Evolutionary conservation across 306 rosid species (phyloP).

Genomic region (Rosa rugosa): DNA sequence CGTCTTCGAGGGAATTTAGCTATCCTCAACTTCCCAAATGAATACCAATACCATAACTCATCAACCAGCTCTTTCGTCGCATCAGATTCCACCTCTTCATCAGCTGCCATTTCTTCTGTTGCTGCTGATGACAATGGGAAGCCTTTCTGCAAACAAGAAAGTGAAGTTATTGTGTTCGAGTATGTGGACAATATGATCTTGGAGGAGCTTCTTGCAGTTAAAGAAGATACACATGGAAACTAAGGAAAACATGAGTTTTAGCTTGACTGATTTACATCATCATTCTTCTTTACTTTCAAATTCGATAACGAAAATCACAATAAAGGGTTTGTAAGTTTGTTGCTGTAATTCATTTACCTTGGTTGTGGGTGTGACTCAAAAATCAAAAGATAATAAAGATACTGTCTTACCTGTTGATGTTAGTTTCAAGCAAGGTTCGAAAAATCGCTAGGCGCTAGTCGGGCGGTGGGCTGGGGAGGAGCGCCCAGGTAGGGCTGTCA

Average conservation of each 20-base stretch:
- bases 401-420: not conserved
- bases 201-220: conserved; percentile 66
- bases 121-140: not conserved
- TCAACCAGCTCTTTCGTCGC: not conserved
- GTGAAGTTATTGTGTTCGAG: conserved; percentile 57
- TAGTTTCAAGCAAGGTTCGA: not conserved
- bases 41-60: conserved; percentile 36
- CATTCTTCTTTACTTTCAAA: not conserved
- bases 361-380: not conserved
- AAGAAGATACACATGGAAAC: conserved; percentile 14
- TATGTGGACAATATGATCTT: conserved; percentile 61
- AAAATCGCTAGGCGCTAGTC: no score
- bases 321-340: not conserved
- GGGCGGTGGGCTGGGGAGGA: no score
- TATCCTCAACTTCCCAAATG: conserved; percentile 85
- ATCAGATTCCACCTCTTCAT: conserved; percentile 13
- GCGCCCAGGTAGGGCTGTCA: no score
- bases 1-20: conserved; percentile 78
- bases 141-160: not conserved
- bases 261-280: not conserved
- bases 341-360: not conserved
- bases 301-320: not conserved
- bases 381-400: not conserved
- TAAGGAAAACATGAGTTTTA: not conserved
- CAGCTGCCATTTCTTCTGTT: conserved; percentile 24